These are phyloP conservation scores for Draba incana DNA, from an alignment of 345 rosid genomes.

Conservation along the genomic window DNA sequence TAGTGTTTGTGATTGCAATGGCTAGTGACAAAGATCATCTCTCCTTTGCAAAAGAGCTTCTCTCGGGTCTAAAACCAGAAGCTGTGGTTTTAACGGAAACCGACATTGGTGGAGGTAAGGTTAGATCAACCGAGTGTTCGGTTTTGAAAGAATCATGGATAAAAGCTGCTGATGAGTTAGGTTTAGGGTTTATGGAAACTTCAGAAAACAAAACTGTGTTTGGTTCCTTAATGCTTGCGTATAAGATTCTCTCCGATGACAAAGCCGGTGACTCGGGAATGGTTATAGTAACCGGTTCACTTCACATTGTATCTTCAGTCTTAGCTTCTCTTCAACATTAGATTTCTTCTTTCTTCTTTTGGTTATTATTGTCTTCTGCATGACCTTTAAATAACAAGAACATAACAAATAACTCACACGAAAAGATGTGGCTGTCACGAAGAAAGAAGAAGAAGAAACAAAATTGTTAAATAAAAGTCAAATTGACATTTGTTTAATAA, in stretches of 20 bases:
- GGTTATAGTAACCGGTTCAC: constrained; percentile 39
- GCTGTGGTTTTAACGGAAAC: constrained; percentile 72
- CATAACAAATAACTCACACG: no score
- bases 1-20: no score
- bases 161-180: no score
- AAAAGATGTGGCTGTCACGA: no score
- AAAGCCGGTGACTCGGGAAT: constrained; percentile 19
- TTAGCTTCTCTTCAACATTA: constrained; percentile 34
- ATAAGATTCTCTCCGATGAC: background rate
- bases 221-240: constrained; percentile 32
- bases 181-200: constrained; percentile 15
- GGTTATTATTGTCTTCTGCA: no score
- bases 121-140: constrained; percentile 60
- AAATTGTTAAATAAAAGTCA: no score
- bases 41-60: constrained; percentile 80
- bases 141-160: constrained; percentile 67
- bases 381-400: no score
- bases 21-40: constrained; percentile 82
- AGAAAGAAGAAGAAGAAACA: no score
- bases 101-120: constrained; percentile 66
- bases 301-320: constrained; percentile 40
- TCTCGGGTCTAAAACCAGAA: constrained; percentile 59
- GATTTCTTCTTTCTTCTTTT: no score
- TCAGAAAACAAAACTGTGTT: constrained; percentile 31
- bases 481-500: no score